Conservation (phyloP, 2,329 filamentous ascomycete species). For the Paecilomyces dactylethromorphus region DNA sequence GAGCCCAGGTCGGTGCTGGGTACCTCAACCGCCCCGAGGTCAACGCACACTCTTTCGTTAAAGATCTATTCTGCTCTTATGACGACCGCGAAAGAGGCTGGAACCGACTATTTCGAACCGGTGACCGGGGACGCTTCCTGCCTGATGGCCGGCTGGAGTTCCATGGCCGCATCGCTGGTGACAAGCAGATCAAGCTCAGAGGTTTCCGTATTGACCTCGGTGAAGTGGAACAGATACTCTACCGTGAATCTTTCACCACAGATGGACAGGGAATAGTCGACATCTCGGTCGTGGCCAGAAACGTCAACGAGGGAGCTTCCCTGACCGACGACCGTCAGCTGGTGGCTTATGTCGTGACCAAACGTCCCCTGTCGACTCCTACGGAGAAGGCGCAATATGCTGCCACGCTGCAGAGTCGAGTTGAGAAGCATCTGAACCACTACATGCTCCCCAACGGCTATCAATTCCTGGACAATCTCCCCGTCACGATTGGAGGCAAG, state of each 20-base stretch:
- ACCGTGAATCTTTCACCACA: slow-evolving; percentile 56
- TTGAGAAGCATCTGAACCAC: slow-evolving; percentile 7
- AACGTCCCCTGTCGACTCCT: not conserved
- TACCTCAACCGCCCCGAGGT: slow-evolving; percentile 7
- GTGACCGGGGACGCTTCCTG: slow-evolving; percentile 14
- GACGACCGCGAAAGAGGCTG: slow-evolving; percentile 6
- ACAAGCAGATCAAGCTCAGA: slow-evolving; percentile 14
- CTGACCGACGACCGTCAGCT: slow-evolving; percentile 8
- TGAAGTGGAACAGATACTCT: slow-evolving; percentile 28
- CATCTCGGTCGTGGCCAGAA: slow-evolving; percentile 63
- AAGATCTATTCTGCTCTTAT: slow-evolving; percentile 7
- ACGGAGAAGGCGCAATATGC: not conserved
- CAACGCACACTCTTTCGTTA: slow-evolving; percentile 6
- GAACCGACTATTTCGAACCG: slow-evolving; percentile 14
- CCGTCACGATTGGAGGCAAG: slow-evolving; percentile 11
- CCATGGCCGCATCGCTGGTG: slow-evolving; percentile 14
- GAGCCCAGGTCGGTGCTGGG: slow-evolving; percentile 12
- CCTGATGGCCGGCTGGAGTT: slow-evolving; percentile 14
- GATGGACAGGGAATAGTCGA: slow-evolving; percentile 60
- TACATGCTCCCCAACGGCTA: slow-evolving; percentile 13
- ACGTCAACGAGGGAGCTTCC: slow-evolving; percentile 24
- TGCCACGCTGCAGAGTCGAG: not conserved
- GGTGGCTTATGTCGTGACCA: slow-evolving; percentile 9
- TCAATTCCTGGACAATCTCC: slow-evolving; percentile 10
- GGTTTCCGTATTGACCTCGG: slow-evolving; percentile 34